These are phyloP conservation scores for Lentinula sp. DNA, from an alignment of 768 basidiomycete genomes.

Conservation along the genomic window DNA sequence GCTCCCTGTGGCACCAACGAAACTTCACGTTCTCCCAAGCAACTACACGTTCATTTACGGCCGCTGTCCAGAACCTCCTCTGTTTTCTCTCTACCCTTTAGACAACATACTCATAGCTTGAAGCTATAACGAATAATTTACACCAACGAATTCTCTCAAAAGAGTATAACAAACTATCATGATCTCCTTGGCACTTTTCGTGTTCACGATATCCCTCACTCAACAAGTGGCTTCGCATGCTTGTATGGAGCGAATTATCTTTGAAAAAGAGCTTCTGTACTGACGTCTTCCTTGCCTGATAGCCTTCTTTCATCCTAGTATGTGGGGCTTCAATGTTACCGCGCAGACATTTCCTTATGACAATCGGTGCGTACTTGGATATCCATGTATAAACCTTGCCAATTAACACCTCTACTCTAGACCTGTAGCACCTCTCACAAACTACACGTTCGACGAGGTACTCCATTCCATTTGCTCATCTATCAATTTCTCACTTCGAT, in stretches of 20 bases:
- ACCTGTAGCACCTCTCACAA: slow-evolving; percentile 19
- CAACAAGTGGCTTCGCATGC: background rate
- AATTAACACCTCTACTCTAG: background rate
- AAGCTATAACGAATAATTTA: background rate
- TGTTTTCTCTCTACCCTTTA: background rate
- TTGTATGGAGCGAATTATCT: background rate
- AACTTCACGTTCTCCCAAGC: background rate
- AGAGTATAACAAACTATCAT: background rate
- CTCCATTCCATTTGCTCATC: background rate
- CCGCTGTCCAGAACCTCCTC: background rate
- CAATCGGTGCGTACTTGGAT: slow-evolving; percentile 33
- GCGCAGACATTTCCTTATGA: slow-evolving; percentile 31
- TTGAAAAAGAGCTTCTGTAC: background rate
- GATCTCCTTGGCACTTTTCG: background rate
- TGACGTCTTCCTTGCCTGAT: background rate
- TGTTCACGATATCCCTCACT: background rate
- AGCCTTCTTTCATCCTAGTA: slow-evolving; percentile 31
- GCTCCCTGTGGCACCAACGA: background rate
- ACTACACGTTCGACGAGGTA: slow-evolving; percentile 34
- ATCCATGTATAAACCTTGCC: slow-evolving; percentile 19
- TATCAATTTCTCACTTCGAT: background rate
- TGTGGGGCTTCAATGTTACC: slow-evolving; percentile 46
- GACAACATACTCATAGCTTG: background rate
- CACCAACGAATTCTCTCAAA: background rate
- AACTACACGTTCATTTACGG: background rate